Evolutionary conservation across 306 rosid species (phyloP), one percentile per base, ranked within the genome.

Genomic region (Benincasa hispida): DNA sequence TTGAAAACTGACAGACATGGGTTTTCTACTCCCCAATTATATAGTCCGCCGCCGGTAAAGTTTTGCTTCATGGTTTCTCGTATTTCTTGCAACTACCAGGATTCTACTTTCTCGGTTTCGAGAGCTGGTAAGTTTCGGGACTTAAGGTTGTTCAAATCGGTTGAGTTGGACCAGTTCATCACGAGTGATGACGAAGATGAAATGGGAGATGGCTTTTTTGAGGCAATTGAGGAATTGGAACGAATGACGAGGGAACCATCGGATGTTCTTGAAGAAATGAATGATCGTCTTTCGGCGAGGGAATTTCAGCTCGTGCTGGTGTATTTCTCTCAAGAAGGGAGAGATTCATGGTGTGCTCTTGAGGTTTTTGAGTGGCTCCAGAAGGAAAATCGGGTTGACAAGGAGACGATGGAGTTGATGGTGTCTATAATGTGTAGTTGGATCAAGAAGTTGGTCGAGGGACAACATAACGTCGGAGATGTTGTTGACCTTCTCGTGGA

Each of bases 361-460:
- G 99, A 94, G 86, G 99, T 92, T 83, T 94, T 94, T 85, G 98
- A 94, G 83, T 94, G 98, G 98, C 87, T 94, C 19, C 81, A 93
- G 34, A 94, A 90, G 81, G 98, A 94, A 85, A 94, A 94, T 25
- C 84, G 93, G 77, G 97, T 94, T 11, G 98, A 94, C 48, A 88
- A 91, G 84, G 98, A 94, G 83, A 94, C 97, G 39, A 94, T 91
- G 98, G 98, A 94, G 86, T 91, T 94, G 17, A 94, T 94, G 98
- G 98, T 90, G 79, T 79, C 90, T 27, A 82, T 94, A 41, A 94
- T 94, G 98, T 94, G 98, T 61, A 83, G 96, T 24, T 94, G 98
- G 98, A 87, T 87, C 55, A 90, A 85, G 90, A 94, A 89, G 84
- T 74, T 94, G 88, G 89, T 94, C 76, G 89, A 75, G 80, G 93